Evolutionary conservation across 2,329 filamentous ascomycete species (phyloP).

Genomic region (Samsoniella hepiali): DNA sequence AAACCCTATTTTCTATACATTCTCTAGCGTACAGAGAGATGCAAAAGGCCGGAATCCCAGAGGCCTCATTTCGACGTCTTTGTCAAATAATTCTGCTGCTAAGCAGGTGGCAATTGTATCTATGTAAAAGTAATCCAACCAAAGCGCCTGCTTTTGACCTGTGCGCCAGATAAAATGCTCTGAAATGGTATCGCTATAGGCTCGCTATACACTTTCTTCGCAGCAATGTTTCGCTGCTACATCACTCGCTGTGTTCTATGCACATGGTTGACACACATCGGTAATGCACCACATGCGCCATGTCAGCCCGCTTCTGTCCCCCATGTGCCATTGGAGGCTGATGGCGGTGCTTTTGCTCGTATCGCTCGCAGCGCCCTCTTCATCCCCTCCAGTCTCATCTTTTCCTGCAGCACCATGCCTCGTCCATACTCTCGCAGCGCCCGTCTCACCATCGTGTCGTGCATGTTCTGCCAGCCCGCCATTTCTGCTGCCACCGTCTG

Average conservation of each 20-base stretch:
- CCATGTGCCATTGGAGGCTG: background rate
- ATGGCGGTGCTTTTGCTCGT: slow-evolving; percentile 23
- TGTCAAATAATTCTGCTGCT: background rate
- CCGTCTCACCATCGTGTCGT: slow-evolving; percentile 71
- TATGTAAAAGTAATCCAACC: background rate
- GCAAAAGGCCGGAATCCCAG: background rate
- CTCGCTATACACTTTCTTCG: background rate
- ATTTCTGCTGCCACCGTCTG: slow-evolving; percentile 88
- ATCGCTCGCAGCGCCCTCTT: slow-evolving; percentile 70
- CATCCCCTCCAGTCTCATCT: slow-evolving; percentile 75
- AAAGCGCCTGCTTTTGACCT: background rate
- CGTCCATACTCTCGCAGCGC: slow-evolving; percentile 74
- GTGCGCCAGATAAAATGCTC: slow-evolving; percentile 1
- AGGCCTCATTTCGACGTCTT: background rate
- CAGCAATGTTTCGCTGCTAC: background rate
- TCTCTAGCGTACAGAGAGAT: too few relatives aligned
- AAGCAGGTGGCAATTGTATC: background rate
- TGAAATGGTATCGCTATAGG: background rate
- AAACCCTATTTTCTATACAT: too few relatives aligned
- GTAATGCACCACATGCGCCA: background rate
- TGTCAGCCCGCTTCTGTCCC: background rate
- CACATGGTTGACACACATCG: background rate
- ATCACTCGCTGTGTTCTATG: background rate
- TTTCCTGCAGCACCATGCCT: slow-evolving; percentile 76
- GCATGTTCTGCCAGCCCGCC: slow-evolving; percentile 89